These are phyloP conservation scores for Globisporangium spinosum DNA, from an alignment of 352 stramenopile species.

Conservation along the genomic window DNA sequence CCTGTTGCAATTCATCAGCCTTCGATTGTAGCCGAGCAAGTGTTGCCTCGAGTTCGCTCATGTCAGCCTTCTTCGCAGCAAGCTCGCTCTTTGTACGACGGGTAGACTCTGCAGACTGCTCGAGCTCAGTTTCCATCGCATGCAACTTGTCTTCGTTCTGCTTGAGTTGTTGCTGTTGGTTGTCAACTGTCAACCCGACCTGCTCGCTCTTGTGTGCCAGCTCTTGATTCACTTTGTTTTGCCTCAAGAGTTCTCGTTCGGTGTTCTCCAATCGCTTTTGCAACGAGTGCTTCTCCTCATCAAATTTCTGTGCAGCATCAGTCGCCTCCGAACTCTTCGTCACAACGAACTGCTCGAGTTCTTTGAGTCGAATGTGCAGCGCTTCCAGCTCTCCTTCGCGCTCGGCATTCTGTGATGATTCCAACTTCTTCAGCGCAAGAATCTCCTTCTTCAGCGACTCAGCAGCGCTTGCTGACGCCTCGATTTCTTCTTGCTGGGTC, in stretches of 20 bases:
- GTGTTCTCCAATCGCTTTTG: constrained; percentile 25
- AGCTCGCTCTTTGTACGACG: constrained; percentile 7
- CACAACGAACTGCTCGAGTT: constrained; percentile 30
- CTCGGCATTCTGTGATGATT: constrained; percentile 8
- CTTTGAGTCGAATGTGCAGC: constrained; percentile 24
- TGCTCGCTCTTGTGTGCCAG: constrained; percentile 31
- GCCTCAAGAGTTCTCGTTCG: constrained; percentile 25
- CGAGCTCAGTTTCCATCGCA: constrained; percentile 17
- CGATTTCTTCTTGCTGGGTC: constrained; percentile 4
- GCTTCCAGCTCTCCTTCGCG: constrained; percentile 32
- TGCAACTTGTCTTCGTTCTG: constrained; percentile 24
- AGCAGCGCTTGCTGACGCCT: not conserved
- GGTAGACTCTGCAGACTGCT: constrained; percentile 11
- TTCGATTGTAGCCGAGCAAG: constrained; percentile 15
- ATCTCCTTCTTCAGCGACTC: constrained; percentile 3
- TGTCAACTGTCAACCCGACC: constrained; percentile 16
- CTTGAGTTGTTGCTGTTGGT: constrained; percentile 28
- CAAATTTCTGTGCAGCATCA: constrained; percentile 20
- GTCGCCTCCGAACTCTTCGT: constrained; percentile 28
- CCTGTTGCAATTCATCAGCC: constrained; percentile 22
- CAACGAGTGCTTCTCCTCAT: constrained; percentile 24
- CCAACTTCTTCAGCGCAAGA: not conserved
- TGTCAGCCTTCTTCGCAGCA: constrained; percentile 10
- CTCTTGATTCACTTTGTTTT: constrained; percentile 24
- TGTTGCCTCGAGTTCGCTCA: constrained; percentile 23